Evolutionary conservation across 2,329 filamentous ascomycete species (phyloP).

Genomic region (Colletotrichum karsti): DNA sequence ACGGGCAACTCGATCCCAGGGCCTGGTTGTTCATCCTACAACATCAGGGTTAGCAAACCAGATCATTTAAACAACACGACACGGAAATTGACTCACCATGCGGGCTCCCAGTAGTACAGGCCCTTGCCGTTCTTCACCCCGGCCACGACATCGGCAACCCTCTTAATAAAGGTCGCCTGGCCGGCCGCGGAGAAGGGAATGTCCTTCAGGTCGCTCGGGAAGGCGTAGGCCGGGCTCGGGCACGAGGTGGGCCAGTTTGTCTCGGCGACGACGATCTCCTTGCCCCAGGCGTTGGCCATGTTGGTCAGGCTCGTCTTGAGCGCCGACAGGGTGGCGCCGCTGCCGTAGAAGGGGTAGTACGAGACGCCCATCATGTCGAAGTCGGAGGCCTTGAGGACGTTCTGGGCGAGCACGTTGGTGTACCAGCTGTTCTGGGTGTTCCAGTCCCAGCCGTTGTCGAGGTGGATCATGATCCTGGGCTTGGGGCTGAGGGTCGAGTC

Average conservation of each 20-base stretch:
- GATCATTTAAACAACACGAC: background rate
- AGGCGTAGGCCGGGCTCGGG: slow-evolving; percentile 62
- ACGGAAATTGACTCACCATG: slow-evolving; percentile 56
- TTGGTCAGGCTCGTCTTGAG: slow-evolving; percentile 65
- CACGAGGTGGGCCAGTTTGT: slow-evolving; percentile 76
- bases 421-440: slow-evolving; percentile 73
- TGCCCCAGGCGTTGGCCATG: slow-evolving; percentile 69
- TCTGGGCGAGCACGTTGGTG: slow-evolving; percentile 60
- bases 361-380: slow-evolving; percentile 78
- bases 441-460: slow-evolving; percentile 82
- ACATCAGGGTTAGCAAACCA: background rate
- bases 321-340: slow-evolving; percentile 63
- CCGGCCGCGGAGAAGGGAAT: slow-evolving; percentile 72
- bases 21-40: slow-evolving; percentile 63
- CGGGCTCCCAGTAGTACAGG: slow-evolving; percentile 79
- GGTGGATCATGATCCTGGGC: slow-evolving; percentile 77
- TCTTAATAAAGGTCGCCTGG: slow-evolving; percentile 68
- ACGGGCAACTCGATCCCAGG: slow-evolving; percentile 71
- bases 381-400: slow-evolving; percentile 58
- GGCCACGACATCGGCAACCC: slow-evolving; percentile 64
- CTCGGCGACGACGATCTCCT: slow-evolving; percentile 75
- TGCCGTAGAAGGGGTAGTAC: slow-evolving; percentile 78
- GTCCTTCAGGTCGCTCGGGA: slow-evolving; percentile 65
- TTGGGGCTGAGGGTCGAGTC: slow-evolving; percentile 64
- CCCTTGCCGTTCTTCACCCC: slow-evolving; percentile 64